These are phyloP conservation scores for Diplodia intermedia DNA, from an alignment of 2,329 filamentous ascomycete genomes.

Conservation along the genomic window DNA sequence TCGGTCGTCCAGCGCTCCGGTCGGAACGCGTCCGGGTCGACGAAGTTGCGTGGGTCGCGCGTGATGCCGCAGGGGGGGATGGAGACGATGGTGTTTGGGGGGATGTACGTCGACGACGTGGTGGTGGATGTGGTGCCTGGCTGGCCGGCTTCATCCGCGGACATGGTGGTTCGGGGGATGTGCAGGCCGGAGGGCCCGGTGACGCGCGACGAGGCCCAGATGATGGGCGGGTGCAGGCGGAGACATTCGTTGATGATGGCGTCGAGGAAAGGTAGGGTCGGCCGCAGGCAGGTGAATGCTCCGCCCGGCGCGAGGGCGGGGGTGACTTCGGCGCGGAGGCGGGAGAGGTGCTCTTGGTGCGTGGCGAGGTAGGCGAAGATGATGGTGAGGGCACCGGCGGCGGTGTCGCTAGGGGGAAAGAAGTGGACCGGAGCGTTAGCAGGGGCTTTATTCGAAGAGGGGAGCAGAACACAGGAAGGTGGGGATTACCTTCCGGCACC, in stretches of 20 bases:
- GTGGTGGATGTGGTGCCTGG: background rate
- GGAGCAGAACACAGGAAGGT: background rate
- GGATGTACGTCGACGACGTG: slow-evolving; percentile 39
- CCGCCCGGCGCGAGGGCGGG: slow-evolving; percentile 34
- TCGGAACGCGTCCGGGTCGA: slow-evolving; percentile 9
- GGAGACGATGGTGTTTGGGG: slow-evolving; percentile 40
- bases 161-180: slow-evolving; percentile 39
- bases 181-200: slow-evolving; percentile 50
- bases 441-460: background rate
- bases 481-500: slow-evolving; percentile 38
- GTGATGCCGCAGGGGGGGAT: slow-evolving; percentile 36
- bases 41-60: slow-evolving; percentile 22
- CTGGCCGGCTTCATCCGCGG: too few species aligned
- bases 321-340: slow-evolving; percentile 39
- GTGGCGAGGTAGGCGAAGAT: slow-evolving; percentile 37
- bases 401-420: slow-evolving; percentile 6
- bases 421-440: too few species aligned
- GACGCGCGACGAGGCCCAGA: slow-evolving; percentile 46
- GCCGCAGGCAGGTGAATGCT: slow-evolving; percentile 29
- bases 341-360: slow-evolving; percentile 36
- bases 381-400: slow-evolving; percentile 8
- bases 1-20: slow-evolving; percentile 27
- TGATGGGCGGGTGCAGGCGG: slow-evolving; percentile 51
- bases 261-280: slow-evolving; percentile 43
- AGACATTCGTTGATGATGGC: slow-evolving; percentile 53